phyloP scores from a whole-genome alignment of 2,329 filamentous ascomycete species.

The Colletotrichum chrysophilum region DNA sequence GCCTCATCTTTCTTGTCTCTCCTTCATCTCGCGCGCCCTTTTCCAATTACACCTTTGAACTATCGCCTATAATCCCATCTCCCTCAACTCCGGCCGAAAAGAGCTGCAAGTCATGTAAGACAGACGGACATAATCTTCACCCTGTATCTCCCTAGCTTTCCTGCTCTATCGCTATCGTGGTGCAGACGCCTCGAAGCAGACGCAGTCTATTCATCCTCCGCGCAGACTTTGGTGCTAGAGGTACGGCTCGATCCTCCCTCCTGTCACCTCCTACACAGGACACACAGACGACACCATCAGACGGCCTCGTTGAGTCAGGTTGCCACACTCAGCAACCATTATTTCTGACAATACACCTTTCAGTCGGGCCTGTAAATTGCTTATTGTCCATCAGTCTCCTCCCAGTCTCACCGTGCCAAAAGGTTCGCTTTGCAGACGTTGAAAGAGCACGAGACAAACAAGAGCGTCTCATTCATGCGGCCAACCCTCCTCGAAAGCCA shows the following conservation, averaged over 20 bases:
- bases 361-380: not conserved
- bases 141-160: not conserved
- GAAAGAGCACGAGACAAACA: not conserved
- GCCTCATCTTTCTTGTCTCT: constrained; percentile 6
- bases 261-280: not conserved
- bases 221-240: not conserved
- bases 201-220: not conserved
- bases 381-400: not conserved
- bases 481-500: not conserved
- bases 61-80: not conserved
- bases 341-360: not conserved
- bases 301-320: not conserved
- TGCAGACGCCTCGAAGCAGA: not conserved
- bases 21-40: constrained; percentile 3
- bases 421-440: not conserved
- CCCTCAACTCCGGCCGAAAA: constrained; percentile 8
- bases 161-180: not conserved
- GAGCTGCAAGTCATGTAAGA: constrained; percentile 10
- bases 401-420: not conserved
- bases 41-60: not conserved
- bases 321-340: not conserved
- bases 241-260: constrained; percentile 10
- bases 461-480: not conserved
- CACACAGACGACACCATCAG: constrained; percentile 2
- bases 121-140: not conserved